Base-by-base conservation (phyloP, 768 basidiomycete genomes). In the Rubroboletus pulcherrimus region DNA sequence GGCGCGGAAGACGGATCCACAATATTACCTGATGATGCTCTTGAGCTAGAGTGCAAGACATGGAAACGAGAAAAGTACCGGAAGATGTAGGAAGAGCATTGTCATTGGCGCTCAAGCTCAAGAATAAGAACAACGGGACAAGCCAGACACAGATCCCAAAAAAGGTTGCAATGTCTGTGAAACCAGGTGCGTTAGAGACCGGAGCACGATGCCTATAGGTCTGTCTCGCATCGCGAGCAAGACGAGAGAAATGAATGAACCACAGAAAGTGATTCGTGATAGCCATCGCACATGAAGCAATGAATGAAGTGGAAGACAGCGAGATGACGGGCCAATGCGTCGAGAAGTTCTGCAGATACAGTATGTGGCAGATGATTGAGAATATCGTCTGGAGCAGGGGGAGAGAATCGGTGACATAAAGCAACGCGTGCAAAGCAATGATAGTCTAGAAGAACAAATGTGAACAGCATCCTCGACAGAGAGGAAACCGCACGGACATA, bases 31-130 rank as follows among this genome's bases (percentile, higher is more conserved):
- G 52, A 26, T 7, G 17, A 26, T 29, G 14, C 2, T 7, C 1
- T 26, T 59, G 2, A 55, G 51, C 53, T 11, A 14, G 38, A 47
- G 31, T 11, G 0, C 21, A 21, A 33, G 30, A 19, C 14, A 38
- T 6, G n/a, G 9, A 51, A 30, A 35, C 5, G 35, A 33, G 46
- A 37, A 56, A 61, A 67, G 56, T 66, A 83, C 84, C 77, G 30
- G 81, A 69, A n/a, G 85, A 81, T 24, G 78, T 78, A 6, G 97
- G 97, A 15, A 98, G 79, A 2, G 95, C 92, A 65, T 98, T 93
- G 69, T 99, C 97, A 60, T 98, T 98, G 15, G 97, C 96, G 58
- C 92, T 95, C 50, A 99, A 76, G 66, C 93, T 96, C 55, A 99
- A 75, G 78, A 99, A 99, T 33, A 99, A 74, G 73, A 96, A 99